Conservation (phyloP, 306 rosid genomes). For the Glycyrrhiza uralensis region DNA sequence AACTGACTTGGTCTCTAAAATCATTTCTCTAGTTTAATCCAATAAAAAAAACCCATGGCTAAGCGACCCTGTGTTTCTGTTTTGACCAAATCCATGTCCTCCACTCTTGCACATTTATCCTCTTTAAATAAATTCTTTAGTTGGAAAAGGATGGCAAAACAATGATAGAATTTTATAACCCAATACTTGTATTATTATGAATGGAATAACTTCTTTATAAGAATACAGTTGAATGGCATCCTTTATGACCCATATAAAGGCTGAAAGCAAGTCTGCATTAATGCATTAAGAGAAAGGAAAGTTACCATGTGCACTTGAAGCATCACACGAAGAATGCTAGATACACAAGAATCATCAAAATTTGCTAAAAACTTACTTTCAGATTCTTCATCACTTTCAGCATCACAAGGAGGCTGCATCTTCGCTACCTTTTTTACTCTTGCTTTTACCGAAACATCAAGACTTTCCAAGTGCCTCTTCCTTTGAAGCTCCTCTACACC, state of each 20-base stretch:
- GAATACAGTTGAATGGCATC: background rate
- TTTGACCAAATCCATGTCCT: background rate
- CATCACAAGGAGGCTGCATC: constrained; percentile 66
- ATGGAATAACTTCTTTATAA: background rate
- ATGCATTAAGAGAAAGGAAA: constrained; percentile 3
- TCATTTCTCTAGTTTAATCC: background rate
- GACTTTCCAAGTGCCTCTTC: constrained; percentile 88
- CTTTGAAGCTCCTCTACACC: constrained; percentile 92
- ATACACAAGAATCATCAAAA: constrained; percentile 20
- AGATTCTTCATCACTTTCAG: constrained; percentile 86
- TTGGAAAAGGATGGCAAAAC: background rate
- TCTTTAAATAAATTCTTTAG: background rate
- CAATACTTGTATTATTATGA: background rate
- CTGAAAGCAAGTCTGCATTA: background rate
- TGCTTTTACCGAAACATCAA: constrained; percentile 78
- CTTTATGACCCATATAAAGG: background rate
- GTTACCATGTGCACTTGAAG: constrained; percentile 6
- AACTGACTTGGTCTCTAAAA: background rate
- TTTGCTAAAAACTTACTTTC: constrained; percentile 58
- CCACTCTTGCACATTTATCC: background rate
- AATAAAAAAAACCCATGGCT: background rate
- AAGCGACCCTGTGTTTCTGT: background rate
- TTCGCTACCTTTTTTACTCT: constrained; percentile 84
- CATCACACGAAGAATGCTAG: constrained; percentile 3
- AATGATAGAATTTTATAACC: background rate